Evolutionary conservation across 1,284 basidiomycete genomes (phyloP), one percentile per base, ranked within the genome.

Genomic region (Cutaneotrichosporon dermatis): DNA sequence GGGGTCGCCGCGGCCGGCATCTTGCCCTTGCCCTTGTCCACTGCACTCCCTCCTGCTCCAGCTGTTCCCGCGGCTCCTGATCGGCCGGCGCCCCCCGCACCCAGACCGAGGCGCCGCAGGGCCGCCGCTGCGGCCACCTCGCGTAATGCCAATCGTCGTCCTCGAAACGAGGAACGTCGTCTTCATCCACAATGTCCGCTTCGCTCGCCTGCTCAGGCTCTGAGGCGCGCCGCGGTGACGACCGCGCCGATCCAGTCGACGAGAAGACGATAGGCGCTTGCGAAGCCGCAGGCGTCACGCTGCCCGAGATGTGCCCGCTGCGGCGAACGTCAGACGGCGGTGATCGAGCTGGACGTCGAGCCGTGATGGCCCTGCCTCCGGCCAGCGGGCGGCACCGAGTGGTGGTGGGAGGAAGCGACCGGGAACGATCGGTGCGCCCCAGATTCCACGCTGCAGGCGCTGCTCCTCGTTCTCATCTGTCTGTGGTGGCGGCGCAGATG

Each of bases 401-500:
- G 73, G 69, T 9, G 66, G 60, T 33, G 67, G 61, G 15, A 65
- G 59, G 66, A 77, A 77, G 13, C 65, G 54, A 1, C 75, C 75
- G 12, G 72, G 73, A 8, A 63, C 57, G 35, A 77, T 68, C 0
- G 70, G 71, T 15, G 72, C 73, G 3, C 75, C 75, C 75, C 75
- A 77, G 51, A 77, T 76, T 0, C 67, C 65, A 8, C 68, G 60
- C 55, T 76, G 73, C 0, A 75, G 55, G 34, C 64, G 55, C 4
- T 55, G 56, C n/a, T 70, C 67, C 9, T 64, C 59, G 12, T 53
- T 37, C 57, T 64, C 57, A 16, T 12, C 34, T 52, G 62, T 54
- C 45, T 51, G 16, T 33, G 52, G 35, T 13, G 45, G 42, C 1
- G 55, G 37, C 4, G 60, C 42, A 7, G 58, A 46, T 25, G 52